Evolutionary conservation across 768 basidiomycete genomes (phyloP).

Genomic region (Epithele typhae): DNA sequence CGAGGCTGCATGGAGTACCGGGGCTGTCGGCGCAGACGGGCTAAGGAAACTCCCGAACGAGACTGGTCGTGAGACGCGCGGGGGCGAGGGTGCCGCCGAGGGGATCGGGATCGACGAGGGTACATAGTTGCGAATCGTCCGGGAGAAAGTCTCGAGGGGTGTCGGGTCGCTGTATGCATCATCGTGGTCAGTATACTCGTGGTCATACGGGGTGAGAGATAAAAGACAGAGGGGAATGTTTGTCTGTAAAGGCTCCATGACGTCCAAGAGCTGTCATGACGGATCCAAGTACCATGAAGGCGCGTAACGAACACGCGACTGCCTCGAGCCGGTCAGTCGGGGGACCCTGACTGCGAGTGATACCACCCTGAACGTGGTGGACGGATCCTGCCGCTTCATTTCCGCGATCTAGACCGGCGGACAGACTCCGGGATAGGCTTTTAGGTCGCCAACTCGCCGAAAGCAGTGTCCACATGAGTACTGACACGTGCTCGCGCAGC

Average conservation of each 20-base stretch:
- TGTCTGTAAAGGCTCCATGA: not conserved
- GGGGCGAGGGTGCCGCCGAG: constrained; percentile 42
- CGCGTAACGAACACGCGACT: too few relatives aligned
- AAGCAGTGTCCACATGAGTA: too few relatives aligned
- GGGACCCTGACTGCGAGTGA: too few relatives aligned
- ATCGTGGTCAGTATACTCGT: not conserved
- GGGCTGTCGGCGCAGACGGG: constrained; percentile 17
- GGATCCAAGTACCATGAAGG: too few relatives aligned
- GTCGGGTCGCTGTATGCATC: constrained; percentile 38
- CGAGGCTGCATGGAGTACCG: not conserved
- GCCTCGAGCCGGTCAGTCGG: too few relatives aligned
- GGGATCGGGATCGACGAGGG: constrained; percentile 49
- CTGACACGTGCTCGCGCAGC: too few relatives aligned
- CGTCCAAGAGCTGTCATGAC: too few relatives aligned
- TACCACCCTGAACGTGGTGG: too few relatives aligned
- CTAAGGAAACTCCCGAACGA: constrained; percentile 43
- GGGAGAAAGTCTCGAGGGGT: constrained; percentile 47
- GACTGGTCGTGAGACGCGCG: constrained; percentile 45
- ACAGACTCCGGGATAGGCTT: too few relatives aligned
- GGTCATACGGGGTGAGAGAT: not conserved
- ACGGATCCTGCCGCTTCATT: too few relatives aligned
- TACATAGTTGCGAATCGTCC: constrained; percentile 50
- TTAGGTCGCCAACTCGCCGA: too few relatives aligned
- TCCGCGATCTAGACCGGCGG: too few relatives aligned
- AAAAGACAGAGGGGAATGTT: not conserved